A percentile compares a stretch with the other conserved stretches of the same genome.
Evolutionary conservation across 441 rosid species (phyloP).

Genomic region (Mallotus repandus): DNA sequence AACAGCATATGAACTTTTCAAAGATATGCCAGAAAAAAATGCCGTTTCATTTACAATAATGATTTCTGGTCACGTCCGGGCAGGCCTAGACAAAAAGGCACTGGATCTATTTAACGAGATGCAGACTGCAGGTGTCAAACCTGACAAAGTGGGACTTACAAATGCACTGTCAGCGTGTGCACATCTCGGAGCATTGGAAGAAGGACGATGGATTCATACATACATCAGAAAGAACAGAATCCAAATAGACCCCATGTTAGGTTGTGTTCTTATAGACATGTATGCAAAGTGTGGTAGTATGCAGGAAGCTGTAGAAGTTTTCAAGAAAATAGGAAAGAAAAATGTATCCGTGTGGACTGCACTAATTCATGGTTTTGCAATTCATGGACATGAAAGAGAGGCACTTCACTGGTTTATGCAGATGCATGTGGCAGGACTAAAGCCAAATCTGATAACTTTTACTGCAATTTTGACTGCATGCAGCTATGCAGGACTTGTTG

Average conservation of each 20-base stretch:
- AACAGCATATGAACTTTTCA: constrained; percentile 55
- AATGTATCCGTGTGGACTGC: constrained; percentile 66
- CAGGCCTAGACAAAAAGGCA: constrained; percentile 61
- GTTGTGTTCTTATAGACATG: constrained; percentile 61
- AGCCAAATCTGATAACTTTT: constrained; percentile 58
- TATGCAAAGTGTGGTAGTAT: constrained; percentile 68
- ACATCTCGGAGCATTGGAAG: constrained; percentile 62
- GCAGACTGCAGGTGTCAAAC: constrained; percentile 44
- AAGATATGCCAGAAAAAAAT: constrained; percentile 50
- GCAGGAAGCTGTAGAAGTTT: constrained; percentile 46
- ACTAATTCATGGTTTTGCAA: constrained; percentile 66
- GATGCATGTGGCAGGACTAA: constrained; percentile 45
- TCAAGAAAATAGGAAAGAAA: constrained; percentile 44
- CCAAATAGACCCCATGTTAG: constrained; percentile 41
- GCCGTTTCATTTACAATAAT: constrained; percentile 71
- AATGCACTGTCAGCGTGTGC: constrained; percentile 63
- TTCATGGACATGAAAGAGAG: constrained; percentile 66
- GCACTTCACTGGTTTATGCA: constrained; percentile 53
- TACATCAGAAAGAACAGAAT: constrained; percentile 47
- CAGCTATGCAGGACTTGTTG: constrained; percentile 76
- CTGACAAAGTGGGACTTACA: constrained; percentile 63
- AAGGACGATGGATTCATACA: constrained; percentile 70
- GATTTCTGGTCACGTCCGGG: constrained; percentile 64
- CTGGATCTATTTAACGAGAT: constrained; percentile 51
- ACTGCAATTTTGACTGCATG: constrained; percentile 73